Conservation (phyloP, 78 protist species). For the Ministeria vibrans region DNA sequence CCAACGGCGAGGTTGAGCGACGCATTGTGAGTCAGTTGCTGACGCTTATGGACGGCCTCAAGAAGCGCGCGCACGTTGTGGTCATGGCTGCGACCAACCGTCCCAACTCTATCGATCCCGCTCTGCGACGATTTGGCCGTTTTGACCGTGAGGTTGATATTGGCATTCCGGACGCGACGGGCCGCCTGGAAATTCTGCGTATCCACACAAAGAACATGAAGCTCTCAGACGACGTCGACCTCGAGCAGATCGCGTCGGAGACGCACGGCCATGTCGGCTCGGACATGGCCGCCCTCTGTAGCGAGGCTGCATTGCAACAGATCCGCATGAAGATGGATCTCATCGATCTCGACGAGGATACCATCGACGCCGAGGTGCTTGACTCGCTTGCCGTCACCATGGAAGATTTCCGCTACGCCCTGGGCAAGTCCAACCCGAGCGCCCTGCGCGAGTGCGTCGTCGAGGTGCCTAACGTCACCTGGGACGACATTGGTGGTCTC, state of each 20-base stretch:
- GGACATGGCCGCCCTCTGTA: constrained; percentile 96
- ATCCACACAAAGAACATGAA: constrained; percentile 99
- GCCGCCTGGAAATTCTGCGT: constrained; percentile 95
- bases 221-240: constrained; percentile 96
- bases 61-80: constrained; percentile 93
- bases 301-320: constrained; percentile 99
- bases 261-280: constrained; percentile 99
- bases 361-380: constrained; percentile 96
- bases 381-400: constrained; percentile 93
- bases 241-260: constrained; percentile 85
- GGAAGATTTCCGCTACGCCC: constrained; percentile 82
- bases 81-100: constrained; percentile 99
- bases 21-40: constrained; percentile 99
- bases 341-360: constrained; percentile 98
- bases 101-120: constrained; percentile 99
- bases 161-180: constrained; percentile 98
- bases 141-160: constrained; percentile 99
- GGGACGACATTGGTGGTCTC: constrained; percentile 99
- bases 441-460: constrained; percentile 98
- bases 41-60: constrained; percentile 99
- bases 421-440: constrained; percentile 91
- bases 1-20: constrained; percentile 99
- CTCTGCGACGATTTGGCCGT: constrained; percentile 99
- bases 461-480: constrained; percentile 97
- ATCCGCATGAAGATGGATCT: constrained; percentile 99